Conservation (phyloP, 106 monocot genomes). For the Acorus calamus region DNA sequence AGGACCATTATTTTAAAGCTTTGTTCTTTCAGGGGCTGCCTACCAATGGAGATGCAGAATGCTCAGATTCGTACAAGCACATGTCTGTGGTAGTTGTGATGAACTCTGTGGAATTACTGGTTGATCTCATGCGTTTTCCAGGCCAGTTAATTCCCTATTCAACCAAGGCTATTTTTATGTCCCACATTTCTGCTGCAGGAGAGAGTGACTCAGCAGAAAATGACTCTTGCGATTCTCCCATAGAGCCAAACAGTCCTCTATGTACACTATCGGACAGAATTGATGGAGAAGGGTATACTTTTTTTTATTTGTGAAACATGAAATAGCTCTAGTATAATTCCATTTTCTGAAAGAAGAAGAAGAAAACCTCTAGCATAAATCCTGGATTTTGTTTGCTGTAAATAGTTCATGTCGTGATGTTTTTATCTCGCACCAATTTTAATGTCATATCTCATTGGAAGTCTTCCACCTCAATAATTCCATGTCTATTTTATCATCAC, state of each 20-base stretch:
- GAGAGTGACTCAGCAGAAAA: constrained; percentile 98
- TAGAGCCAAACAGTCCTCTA: constrained; percentile 98
- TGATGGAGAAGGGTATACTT: constrained; percentile 47
- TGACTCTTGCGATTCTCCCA: constrained; percentile 99
- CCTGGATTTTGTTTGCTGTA: too few relatives aligned
- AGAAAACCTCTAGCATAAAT: too few relatives aligned
- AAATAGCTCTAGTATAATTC: too few relatives aligned
- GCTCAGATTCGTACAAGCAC: constrained; percentile 75
- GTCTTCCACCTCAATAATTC: too few relatives aligned
- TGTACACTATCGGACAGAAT: constrained; percentile 52
- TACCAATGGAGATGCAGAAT: constrained; percentile 63
- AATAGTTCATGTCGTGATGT: too few relatives aligned
- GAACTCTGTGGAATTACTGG: constrained; percentile 74
- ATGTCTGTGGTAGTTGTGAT: constrained; percentile 84
- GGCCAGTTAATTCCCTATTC: constrained; percentile 95
- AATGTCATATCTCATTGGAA: too few relatives aligned
- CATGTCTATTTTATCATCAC: too few relatives aligned
- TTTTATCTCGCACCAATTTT: too few relatives aligned
- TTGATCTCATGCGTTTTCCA: constrained; percentile 98
- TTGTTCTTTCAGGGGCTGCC: constrained; percentile 58
- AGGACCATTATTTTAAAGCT: neutral
- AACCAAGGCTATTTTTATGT: constrained; percentile 70
- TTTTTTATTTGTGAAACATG: too few relatives aligned
- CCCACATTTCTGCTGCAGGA: constrained; percentile 81
- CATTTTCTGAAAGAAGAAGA: too few relatives aligned